Evolutionary conservation across 495 filamentous ascomycete genomes (phyloP), one percentile per base, ranked within the genome.

Genomic region (Aspergillus affinis): DNA sequence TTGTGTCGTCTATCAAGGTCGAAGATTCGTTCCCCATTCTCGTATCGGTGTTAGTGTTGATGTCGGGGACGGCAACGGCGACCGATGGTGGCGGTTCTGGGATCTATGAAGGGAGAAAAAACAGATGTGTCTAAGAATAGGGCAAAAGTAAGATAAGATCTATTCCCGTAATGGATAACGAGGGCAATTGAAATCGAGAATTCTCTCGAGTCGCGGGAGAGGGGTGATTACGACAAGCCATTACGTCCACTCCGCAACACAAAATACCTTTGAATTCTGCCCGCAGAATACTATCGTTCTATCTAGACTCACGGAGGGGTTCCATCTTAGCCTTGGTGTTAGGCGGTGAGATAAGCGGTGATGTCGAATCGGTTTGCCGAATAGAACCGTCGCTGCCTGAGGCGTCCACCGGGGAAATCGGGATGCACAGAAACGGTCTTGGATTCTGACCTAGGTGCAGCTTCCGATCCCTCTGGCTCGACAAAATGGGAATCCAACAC

Each of bases 21-120:
- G 87, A 90, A 47, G 82, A 69, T 67, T 91, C 89, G 70, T 90
- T 86, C 44, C 89, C 89, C 89, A 92, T 92, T 48, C 54, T 73
- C n/a, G n/a, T n/a, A n/a, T 63, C 65, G 65, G 57, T 52, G 58
- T 48, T 55, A 51, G 41, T 64, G 60, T 26, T 63, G 67, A 56
- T 72, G 64, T 58, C 64, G 61, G 36, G 66, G 52, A 72, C 65
- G 72, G 66, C 63, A 66, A 60, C 69, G 67, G 58, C 69, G 75
- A 64, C 73, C 75, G 59, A 78, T 75, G 53, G 36, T 70, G 69
- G 60, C 54, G 52, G 51, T 27, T 29, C 26, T 32, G 48, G 13
- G 26, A 13, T 51, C n/a, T 41, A 61, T 41, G 30, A 20, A 49
- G 15, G 21, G 9, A 6, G 20, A 21, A 15, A 45, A 17, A 41